phyloP scores from a whole-genome alignment of 192 early-diverging fungal genomes.

The Funneliformis geosporum region DNA sequence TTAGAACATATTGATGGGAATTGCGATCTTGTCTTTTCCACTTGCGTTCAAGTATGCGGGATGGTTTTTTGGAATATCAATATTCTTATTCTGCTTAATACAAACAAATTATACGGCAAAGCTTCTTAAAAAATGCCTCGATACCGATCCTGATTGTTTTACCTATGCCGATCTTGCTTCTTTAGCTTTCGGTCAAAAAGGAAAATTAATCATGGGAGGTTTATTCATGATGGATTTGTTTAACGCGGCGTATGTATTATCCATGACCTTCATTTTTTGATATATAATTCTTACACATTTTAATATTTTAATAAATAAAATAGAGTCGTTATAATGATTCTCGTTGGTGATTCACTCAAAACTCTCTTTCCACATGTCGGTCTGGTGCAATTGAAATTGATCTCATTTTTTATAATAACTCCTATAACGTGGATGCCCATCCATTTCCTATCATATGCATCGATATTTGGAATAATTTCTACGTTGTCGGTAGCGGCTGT shows the following conservation, averaged over 20 bases:
- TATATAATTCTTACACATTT: background rate
- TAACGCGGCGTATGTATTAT: background rate
- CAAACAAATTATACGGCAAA: constrained; percentile 60
- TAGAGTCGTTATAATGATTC: constrained; percentile 46
- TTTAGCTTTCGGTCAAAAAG: constrained; percentile 17
- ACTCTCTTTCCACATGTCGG: constrained; percentile 37
- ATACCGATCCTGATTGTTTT: constrained; percentile 25
- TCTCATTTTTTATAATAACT: constrained; percentile 49
- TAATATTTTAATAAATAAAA: background rate
- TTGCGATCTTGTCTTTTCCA: constrained; percentile 65
- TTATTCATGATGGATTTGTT: constrained; percentile 22
- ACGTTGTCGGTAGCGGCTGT: constrained; percentile 55
- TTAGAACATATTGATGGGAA: constrained; percentile 61
- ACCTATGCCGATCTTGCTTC: constrained; percentile 47
- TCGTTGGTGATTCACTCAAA: constrained; percentile 43
- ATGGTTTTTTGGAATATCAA: constrained; percentile 55
- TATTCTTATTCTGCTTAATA: constrained; percentile 49
- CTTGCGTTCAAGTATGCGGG: constrained; percentile 59
- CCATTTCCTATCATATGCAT: constrained; percentile 52
- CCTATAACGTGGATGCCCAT: constrained; percentile 55
- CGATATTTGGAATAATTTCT: constrained; percentile 60
- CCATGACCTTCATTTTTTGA: background rate
- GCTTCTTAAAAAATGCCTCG: constrained; percentile 53
- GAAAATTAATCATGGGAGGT: background rate
- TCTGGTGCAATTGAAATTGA: constrained; percentile 47